Evolutionary conservation across 164 flowering plant genomes (phyloP).

Genomic region (Dillenia suffruticosa): DNA sequence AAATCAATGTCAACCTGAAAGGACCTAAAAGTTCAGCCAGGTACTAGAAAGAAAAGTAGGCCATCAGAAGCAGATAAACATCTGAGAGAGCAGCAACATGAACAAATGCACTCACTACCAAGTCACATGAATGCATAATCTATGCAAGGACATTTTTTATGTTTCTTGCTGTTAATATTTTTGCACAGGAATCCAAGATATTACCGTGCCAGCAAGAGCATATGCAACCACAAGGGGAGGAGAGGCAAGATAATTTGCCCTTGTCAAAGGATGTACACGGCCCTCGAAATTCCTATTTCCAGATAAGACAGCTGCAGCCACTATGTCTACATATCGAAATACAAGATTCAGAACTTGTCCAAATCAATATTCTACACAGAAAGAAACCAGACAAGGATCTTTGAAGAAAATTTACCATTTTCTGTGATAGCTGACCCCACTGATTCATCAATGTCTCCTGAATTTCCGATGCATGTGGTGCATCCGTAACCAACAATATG

Average conservation of each 20-base stretch:
- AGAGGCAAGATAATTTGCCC: constrained; percentile 95
- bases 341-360: not conserved
- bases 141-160: too few species aligned
- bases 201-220: constrained; percentile 97
- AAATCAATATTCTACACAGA: too few species aligned
- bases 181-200: too few species aligned
- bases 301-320: constrained; percentile 91
- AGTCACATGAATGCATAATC: too few species aligned
- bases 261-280: constrained; percentile 83
- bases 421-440: constrained; percentile 82
- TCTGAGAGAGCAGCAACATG: too few species aligned
- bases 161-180: too few species aligned
- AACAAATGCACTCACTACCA: too few species aligned
- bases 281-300: constrained; percentile 95
- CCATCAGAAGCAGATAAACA: too few species aligned
- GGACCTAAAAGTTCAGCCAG: not conserved
- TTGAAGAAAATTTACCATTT: constrained; percentile 43
- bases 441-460: constrained; percentile 83
- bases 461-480: constrained; percentile 92
- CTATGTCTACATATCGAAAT: constrained; percentile 52
- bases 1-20: constrained; percentile 90
- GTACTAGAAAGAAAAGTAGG: too few species aligned
- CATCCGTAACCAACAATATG: constrained; percentile 96
- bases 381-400: too few species aligned
- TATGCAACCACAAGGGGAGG: constrained; percentile 96